Base-by-base conservation (phyloP, 2,329 filamentous ascomycete species). In the Fusarium tuaranense region DNA sequence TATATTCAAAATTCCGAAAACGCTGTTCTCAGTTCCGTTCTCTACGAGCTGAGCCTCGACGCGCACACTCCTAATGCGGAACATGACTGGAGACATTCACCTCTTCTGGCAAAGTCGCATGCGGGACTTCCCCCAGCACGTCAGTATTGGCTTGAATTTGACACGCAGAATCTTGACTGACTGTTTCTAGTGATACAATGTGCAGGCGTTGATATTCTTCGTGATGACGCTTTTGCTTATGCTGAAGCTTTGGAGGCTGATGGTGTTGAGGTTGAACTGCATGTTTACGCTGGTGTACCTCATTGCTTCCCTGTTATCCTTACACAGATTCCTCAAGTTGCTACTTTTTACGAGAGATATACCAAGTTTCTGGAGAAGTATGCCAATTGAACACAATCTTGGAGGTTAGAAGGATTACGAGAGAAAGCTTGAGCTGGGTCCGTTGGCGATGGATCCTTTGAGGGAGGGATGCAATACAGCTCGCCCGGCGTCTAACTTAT, bases 211-310 rank as follows among this genome's bases (percentile, higher is more conserved):
- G 77, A 79, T 2, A 46, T 72, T 5, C 46, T 79, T 0, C 69
- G 77, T 2, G 77, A 79, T 30, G 76, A 77, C 1, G 64, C 65
- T 0, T 66, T 77, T 14, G 77, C 77, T 0, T 77, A 76, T 13
- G 73, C 65, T 1, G 70, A 78, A 55, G 76, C 71, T 1, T 41
- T 79, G 5, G 22, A 65, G 20, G 25, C 46, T 2, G 69, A 63
- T 3, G 68, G 68, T 0, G 71, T 78, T 1, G 61, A 76, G 0
- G 70, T 73, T 4, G 67, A 79, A 8, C 7, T 77, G 2, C 22
- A 70, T 7, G 68, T 51, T 1, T 78, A 79, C 39, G n/a, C 51
- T 18, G 77, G 77, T 4, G 22, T 79, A 2, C 77, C 78, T 3
- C 78, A 79, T 39, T 77, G 75, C 41, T 79, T 79, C 34, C 61